Base-by-base conservation (phyloP, 176 grass and related monocot genomes). In the Rhipidocladum racemiflorum region DNA sequence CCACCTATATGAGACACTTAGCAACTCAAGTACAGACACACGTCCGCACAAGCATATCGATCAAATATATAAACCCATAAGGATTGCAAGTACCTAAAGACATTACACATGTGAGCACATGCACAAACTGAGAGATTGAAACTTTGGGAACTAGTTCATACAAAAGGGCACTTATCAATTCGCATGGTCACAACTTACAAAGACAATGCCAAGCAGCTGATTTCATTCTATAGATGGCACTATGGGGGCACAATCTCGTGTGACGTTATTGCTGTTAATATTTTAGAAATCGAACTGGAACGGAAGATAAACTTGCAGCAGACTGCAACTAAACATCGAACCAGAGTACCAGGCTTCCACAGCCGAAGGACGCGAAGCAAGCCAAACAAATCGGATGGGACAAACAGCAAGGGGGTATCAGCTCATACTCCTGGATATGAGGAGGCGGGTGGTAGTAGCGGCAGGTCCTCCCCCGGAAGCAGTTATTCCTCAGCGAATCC, bases 391-490 rank as follows among this genome's bases (percentile, higher is more conserved):
- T 30, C 18, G 6, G 61, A 75, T 42, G 4, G 25, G 50, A 76
- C 63, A 55, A 23, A n/a, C 8, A 72, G 3, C 16, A 38, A 65
- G 20, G 11, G 54, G 29, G 6, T 0, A 46, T 77, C 10, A 82
- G 65, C 13, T 53, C 79, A 56, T 94, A 94, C 92, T 90, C 68
- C 17, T 88, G 84, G 61, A 94, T 91, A 32, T 89, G 92, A 21
- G 84, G 92, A 46, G 80, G 87, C 32, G 89, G 92, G 71, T 94
- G 89, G 80, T 89, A 91, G 72, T 94, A 94, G 68, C 92, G 86
- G 84, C 92, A 94, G 64, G 89, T 85, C 62, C 76, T 76, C 28
- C 87, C 89, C 17, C 81, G 87, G 82, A 74, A 87, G 77, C 92
- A 94, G 9, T 75, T 77, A 48, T 87, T 92, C 84, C 87, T 72